A percentile compares a stretch with the other conserved stretches of the same genome.
Evolutionary conservation across 306 rosid genomes (phyloP).

Genomic region (Parietaria judaica): DNA sequence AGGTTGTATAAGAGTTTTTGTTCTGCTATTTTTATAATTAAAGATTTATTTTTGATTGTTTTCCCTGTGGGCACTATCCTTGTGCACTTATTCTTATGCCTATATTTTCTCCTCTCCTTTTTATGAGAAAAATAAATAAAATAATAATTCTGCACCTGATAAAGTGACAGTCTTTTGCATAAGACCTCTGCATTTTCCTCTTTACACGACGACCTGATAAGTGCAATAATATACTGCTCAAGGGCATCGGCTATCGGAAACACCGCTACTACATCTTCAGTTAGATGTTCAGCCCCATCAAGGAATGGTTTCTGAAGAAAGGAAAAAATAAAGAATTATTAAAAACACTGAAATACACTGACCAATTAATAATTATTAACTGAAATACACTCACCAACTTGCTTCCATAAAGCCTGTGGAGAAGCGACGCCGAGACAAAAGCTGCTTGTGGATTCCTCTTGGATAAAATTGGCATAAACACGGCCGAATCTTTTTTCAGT

Average conservation of each 20-base stretch:
- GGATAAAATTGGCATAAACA: conserved; percentile 80
- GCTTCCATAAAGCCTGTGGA: conserved; percentile 87
- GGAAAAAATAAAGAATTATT: not conserved
- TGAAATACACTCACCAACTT: conserved; percentile 58
- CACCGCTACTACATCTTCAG: conserved; percentile 86
- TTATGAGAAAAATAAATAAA: not conserved
- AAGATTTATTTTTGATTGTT: no score
- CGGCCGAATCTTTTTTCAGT: conserved; percentile 59
- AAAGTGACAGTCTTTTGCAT: conserved; percentile 62
- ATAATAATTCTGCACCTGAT: conserved; percentile 49
- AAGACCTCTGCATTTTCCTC: conserved; percentile 70
- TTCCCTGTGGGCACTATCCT: no score
- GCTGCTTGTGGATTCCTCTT: conserved; percentile 87
- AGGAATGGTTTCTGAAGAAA: conserved; percentile 80
- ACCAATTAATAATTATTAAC: conserved; percentile 2
- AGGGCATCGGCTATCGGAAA: conserved; percentile 93
- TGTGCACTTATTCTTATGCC: no score
- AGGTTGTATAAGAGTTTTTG: no score
- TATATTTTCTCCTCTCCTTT: no score
- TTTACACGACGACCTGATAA: conserved; percentile 60
- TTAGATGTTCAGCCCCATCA: conserved; percentile 78
- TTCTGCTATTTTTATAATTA: no score
- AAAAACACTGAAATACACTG: not conserved
- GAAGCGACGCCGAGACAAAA: conserved; percentile 72
- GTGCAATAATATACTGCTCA: conserved; percentile 71